phyloP scores from a whole-genome alignment of 495 filamentous ascomycete genomes.

The Thermothielavioides terrestris region DNA sequence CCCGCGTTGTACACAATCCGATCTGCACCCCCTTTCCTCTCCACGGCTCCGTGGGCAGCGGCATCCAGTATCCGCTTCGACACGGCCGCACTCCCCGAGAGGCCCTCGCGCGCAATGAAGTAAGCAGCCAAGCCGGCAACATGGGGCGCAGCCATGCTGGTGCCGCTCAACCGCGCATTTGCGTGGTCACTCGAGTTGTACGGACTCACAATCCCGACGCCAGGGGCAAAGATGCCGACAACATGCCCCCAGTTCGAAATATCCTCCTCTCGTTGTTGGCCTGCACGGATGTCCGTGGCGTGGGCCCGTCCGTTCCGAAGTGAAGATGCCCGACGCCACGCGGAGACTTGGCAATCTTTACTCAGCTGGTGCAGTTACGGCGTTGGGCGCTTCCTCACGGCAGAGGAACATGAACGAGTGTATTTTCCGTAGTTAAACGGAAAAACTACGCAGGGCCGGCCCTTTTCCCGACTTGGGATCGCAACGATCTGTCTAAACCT shows the following conservation, averaged over 20 bases:
- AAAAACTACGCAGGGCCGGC: too few species aligned
- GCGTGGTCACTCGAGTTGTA: conserved; percentile 21
- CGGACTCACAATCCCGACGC: conserved; percentile 33
- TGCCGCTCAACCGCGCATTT: conserved; percentile 39
- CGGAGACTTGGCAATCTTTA: too few species aligned
- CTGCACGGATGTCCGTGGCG: conserved; percentile 47
- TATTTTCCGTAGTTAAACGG: too few species aligned
- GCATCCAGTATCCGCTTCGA: conserved; percentile 5
- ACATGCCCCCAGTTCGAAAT: conserved; percentile 51
- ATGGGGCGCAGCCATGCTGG: conserved; percentile 43
- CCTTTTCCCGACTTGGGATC: too few species aligned
- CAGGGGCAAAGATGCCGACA: conserved; percentile 57
- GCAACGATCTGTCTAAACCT: too few species aligned
- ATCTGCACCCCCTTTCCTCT: conserved; percentile 3
- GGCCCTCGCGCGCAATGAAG: conserved; percentile 23
- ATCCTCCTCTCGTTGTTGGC: too few species aligned
- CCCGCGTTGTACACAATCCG: conserved; percentile 11
- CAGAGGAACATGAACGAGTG: too few species aligned
- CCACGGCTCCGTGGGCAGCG: neutral
- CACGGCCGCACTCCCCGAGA: conserved; percentile 6
- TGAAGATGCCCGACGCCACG: conserved; percentile 42
- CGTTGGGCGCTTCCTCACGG: too few species aligned
- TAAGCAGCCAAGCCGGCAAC: conserved; percentile 44
- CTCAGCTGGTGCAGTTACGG: too few species aligned
- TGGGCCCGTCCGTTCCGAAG: conserved; percentile 53